Evolutionary conservation across 768 basidiomycete genomes (phyloP), one percentile per base, ranked within the genome.

Genomic region (Tricholoma terreum): DNA sequence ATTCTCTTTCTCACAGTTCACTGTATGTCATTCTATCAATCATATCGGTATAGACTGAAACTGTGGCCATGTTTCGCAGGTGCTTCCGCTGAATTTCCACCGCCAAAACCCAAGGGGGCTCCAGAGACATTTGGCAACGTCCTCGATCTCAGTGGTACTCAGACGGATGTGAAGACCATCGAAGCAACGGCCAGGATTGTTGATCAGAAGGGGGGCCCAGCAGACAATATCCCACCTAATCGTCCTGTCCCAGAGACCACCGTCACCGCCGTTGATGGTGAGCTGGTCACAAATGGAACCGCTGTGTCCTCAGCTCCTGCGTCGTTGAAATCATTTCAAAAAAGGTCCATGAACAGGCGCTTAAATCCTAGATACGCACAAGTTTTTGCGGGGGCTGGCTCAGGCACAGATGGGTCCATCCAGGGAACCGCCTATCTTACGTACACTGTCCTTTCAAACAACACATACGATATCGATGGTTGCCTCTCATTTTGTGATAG

Each of bases 401-500:
- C 66, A n/a, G 67, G 67, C 1, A 55, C 65, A 9, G 79, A 80
- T 57, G 77, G 67, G 11, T 74, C 79, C 14, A 75, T 80, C 19
- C 57, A 80, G 65, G 78, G 78, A n/a, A 80, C 77, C 1, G 77
- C 78, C 1, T 80, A 79, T 62, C 66, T 80, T 24, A 80, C 79
- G 10, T 82, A 75, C 62, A 78, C 75, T 1, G 64, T 80, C 35
- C 73, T 82, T 2, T 59, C 65, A 52, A 80, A 80, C 61, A 59
- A 71, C 30, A 81, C 80, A 2, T 80, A 80, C 64, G 69, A 76
- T 61, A 68, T 80, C 43, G 62, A 75, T 21, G 78, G 63, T 21
- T 82, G 79, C 64, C 69, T 78, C 33, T 62, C 61, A 1, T 80
- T 73, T 59, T 80, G 79, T 54, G 68, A 71, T 38, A 58, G 63